These are phyloP conservation scores for Phytophthora chlamydospora DNA, from an alignment of 352 stramenopile species.

Conservation along the genomic window DNA sequence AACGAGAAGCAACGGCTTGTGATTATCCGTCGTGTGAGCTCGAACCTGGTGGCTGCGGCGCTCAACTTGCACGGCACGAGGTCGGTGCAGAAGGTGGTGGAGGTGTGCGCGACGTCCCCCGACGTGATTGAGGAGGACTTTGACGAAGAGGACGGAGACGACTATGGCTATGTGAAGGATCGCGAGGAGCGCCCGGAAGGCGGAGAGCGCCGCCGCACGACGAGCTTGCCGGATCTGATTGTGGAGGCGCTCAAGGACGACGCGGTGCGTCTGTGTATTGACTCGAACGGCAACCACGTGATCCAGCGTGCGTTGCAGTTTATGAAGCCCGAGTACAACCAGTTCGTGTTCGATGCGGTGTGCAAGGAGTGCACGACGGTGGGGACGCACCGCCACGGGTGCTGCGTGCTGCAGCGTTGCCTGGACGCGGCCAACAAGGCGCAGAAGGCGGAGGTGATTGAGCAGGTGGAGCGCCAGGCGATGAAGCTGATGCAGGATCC, in stretches of 20 bases:
- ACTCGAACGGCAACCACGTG: conserved; percentile 98
- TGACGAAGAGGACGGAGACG: conserved; percentile 46
- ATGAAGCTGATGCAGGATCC: conserved; percentile 96
- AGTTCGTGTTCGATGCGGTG: conserved; percentile 98
- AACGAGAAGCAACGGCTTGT: conserved; percentile 90
- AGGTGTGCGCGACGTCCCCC: conserved; percentile 91
- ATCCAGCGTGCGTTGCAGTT: conserved; percentile 97
- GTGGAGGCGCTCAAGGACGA: conserved; percentile 94
- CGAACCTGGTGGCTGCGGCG: conserved; percentile 94
- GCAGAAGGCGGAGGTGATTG: conserved; percentile 91
- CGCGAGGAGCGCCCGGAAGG: conserved; percentile 27
- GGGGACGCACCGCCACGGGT: conserved; percentile 96
- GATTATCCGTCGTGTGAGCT: conserved; percentile 93
- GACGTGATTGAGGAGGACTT: conserved; percentile 66
- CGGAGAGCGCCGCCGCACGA: conserved; percentile 26
- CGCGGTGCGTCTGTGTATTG: conserved; percentile 95
- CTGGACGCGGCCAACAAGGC: conserved; percentile 92
- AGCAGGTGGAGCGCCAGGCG: conserved; percentile 95
- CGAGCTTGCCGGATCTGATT: conserved; percentile 89
- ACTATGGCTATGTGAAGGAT: conserved; percentile 34
- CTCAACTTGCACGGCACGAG: conserved; percentile 98
- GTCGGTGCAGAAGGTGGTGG: conserved; percentile 98
- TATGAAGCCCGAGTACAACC: conserved; percentile 93
- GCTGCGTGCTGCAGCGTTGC: conserved; percentile 97
- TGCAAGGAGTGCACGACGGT: conserved; percentile 95